A percentile compares a stretch with the other conserved stretches of the same genome.
Conservation (phyloP, 2,329 filamentous ascomycete species). For the Trichoderma brevicompactum region DNA sequence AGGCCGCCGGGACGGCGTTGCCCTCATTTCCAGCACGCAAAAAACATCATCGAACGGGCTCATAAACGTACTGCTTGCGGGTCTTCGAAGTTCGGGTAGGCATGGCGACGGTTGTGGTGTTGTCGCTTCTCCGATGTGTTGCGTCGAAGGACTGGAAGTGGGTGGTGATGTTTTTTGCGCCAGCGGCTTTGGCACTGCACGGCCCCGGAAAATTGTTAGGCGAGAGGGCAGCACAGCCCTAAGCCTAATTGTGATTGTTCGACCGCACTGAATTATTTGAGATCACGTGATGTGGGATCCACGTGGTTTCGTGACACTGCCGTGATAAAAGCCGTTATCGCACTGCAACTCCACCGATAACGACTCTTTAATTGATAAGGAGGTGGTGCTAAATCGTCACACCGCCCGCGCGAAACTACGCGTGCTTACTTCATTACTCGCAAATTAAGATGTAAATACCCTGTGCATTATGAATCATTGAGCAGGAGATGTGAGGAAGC, state of each 20-base stretch:
- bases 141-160: slow-evolving; percentile 43
- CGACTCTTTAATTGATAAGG: background rate
- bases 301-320: slow-evolving; percentile 39
- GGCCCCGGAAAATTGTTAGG: slow-evolving; percentile 42
- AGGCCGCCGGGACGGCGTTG: slow-evolving; percentile 14
- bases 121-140: slow-evolving; percentile 49
- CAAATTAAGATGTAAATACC: background rate
- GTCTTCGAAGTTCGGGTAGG: slow-evolving; percentile 77
- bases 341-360: background rate
- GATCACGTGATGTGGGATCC: slow-evolving; percentile 28
- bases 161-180: slow-evolving; percentile 47
- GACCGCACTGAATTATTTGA: background rate
- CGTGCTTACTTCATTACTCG: background rate
- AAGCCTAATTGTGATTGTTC: slow-evolving; percentile 35
- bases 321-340: slow-evolving; percentile 32
- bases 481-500: background rate
- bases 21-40: slow-evolving; percentile 26
- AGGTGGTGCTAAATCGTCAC: background rate
- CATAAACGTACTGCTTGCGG: slow-evolving; percentile 71
- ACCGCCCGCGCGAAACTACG: slow-evolving; percentile 29
- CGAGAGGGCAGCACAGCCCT: slow-evolving; percentile 51
- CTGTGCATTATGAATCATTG: background rate
- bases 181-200: slow-evolving; percentile 37
- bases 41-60: slow-evolving; percentile 31
- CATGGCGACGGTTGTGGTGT: slow-evolving; percentile 61